A percentile compares a stretch with the other conserved stretches of the same genome.
phyloP scores from a whole-genome alignment of 805 yeast genomes.

The Cyberlindnera mississippiensis region DNA sequence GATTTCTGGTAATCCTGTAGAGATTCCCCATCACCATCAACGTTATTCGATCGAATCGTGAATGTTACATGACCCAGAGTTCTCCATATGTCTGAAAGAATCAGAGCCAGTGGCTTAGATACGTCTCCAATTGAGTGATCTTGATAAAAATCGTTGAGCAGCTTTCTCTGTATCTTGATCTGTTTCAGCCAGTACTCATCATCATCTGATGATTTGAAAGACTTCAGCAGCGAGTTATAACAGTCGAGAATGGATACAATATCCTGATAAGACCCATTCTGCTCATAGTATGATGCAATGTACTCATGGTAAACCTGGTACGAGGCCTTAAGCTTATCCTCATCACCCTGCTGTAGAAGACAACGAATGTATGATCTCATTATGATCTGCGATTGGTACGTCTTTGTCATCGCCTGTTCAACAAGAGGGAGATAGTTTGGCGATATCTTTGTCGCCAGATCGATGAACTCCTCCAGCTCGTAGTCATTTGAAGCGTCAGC shows the following conservation, averaged over 20 bases:
- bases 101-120: conserved; percentile 2
- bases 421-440: conserved; percentile 16
- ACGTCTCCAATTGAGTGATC: conserved; percentile 7
- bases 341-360: conserved; percentile 21
- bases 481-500: conserved; percentile 35
- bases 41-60: conserved; percentile 7
- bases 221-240: conserved; percentile 11
- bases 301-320: conserved; percentile 42
- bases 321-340: conserved; percentile 28
- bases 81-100: conserved; percentile 16
- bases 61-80: conserved; percentile 14
- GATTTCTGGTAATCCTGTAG: conserved; percentile 16
- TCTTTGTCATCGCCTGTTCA: conserved; percentile 36
- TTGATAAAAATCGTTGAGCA: conserved; percentile 14
- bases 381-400: conserved; percentile 42
- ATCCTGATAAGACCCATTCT: conserved; percentile 36
- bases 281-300: conserved; percentile 33
- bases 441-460: conserved; percentile 24
- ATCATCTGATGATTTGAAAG: conserved; percentile 9
- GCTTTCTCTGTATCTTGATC: conserved; percentile 7
- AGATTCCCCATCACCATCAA: not conserved
- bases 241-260: conserved; percentile 28
- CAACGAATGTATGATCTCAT: conserved; percentile 34
- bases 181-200: conserved; percentile 11
- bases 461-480: conserved; percentile 31